Evolutionary conservation across 1,139 yeast genomes (phyloP).

Genomic region (Nakaseomyces nivariensis): DNA sequence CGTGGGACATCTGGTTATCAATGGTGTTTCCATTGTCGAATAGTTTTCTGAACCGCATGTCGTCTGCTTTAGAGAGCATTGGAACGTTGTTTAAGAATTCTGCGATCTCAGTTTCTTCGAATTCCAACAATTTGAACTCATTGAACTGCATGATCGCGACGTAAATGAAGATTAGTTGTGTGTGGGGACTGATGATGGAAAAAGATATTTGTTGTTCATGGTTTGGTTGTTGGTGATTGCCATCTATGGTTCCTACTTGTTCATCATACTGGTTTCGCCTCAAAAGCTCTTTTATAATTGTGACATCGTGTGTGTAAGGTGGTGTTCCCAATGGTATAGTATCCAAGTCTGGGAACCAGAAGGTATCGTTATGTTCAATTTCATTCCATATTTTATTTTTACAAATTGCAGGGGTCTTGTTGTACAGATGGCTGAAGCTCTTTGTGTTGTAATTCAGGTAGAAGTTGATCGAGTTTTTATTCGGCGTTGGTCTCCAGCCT

Average conservation of each 20-base stretch:
- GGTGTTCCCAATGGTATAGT: conserved; percentile 21
- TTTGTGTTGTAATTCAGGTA: conserved; percentile 31
- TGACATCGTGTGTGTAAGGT: conserved; percentile 20
- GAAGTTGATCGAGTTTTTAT: conserved; percentile 25
- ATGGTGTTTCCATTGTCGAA: conserved; percentile 12
- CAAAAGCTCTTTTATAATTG: conserved; percentile 24
- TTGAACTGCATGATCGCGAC: conserved; percentile 73
- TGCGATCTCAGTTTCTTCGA: conserved; percentile 82
- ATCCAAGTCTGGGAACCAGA: conserved; percentile 31
- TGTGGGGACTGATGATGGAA: conserved; percentile 64
- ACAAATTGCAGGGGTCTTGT: conserved; percentile 10
- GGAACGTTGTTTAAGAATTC: conserved; percentile 58
- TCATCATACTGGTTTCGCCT: conserved; percentile 19
- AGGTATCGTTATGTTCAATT: conserved; percentile 24
- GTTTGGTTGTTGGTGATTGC: neutral
- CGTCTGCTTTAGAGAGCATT: conserved; percentile 28
- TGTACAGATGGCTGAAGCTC: conserved; percentile 25
- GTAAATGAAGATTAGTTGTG: conserved; percentile 66
- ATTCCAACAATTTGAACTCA: conserved; percentile 67
- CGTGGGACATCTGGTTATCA: neutral
- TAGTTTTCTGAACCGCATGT: conserved; percentile 22
- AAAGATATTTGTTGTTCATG: conserved; percentile 38
- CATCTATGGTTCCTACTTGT: neutral
- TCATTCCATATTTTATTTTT: conserved; percentile 6
- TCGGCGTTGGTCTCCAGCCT: conserved; percentile 56